Evolutionary conservation across 768 basidiomycete genomes (phyloP), one percentile per base, ranked within the genome.

Genomic region (Pilatotrama ljubarskyi): DNA sequence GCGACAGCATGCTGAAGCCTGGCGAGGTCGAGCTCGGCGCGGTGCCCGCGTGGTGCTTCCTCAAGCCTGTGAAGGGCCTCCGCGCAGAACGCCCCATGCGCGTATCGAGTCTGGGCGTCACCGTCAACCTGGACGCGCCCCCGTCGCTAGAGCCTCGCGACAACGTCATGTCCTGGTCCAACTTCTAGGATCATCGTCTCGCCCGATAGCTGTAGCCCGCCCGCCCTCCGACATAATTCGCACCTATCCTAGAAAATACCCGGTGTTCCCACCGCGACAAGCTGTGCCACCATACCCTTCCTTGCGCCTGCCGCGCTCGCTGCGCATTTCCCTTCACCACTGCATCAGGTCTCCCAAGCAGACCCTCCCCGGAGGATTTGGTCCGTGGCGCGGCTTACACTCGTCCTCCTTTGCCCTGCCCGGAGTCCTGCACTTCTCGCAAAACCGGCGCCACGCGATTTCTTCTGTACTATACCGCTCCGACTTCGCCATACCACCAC

Each of bases 41-140:
- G 32, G 83, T 90, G 3, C 90, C 90, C 11, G 83, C 87, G 6
- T 92, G 90, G 88, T 85, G 83, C 68, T 91, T 93, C 78, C 55
- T 84, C 63, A 84, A 84, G 66, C 81, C 85, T 35, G 78, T 81
- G 47, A 80, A 82, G 61, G 86, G 85, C 3, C 75, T 86, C 55
- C 73, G 77, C 38, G 80, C 83, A 4, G 82, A 85, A 64, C 79
- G 90, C 20, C 89, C 90, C 1, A 74, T 88, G 65, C 82, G 91
- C 29, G 82, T 76, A 50, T 68, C 60, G 14, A 66, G 66, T 36
- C 71, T 88, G n/a, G 86, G 85, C 11, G 81, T 87, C 61, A 84
- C 81, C 8, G 79, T 89, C 42, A 76, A 83, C 63, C 64, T 83
- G 62, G 80, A 82, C 32, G 75, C 69, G 5, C 73, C 77, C 9